These are phyloP conservation scores for Lodderomyces oxycetoniae DNA, from an alignment of 1,139 yeast species.

Conservation along the genomic window DNA sequence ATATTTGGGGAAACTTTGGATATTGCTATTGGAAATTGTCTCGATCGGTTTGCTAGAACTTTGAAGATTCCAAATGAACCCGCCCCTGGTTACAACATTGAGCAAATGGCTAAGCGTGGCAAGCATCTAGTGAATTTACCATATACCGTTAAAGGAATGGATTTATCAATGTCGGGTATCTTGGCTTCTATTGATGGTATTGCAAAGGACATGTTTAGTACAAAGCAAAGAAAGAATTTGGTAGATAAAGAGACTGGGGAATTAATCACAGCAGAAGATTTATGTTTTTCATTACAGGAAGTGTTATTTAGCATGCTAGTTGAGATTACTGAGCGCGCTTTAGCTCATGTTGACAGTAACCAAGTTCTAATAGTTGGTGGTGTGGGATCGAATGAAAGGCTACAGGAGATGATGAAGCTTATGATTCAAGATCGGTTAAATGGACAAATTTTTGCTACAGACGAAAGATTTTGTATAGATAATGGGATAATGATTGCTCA, in stretches of 20 bases:
- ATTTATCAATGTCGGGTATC: slow-evolving; percentile 92
- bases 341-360: slow-evolving; percentile 91
- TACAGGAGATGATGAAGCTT: slow-evolving; percentile 92
- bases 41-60: slow-evolving; percentile 93
- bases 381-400: slow-evolving; percentile 87
- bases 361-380: slow-evolving; percentile 97
- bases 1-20: slow-evolving; percentile 97
- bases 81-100: slow-evolving; percentile 96
- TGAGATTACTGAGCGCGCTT: slow-evolving; percentile 95
- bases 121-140: slow-evolving; percentile 72
- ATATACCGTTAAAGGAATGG: slow-evolving; percentile 98
- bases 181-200: slow-evolving; percentile 76
- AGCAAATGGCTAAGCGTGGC: slow-evolving; percentile 81
- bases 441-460: slow-evolving; percentile 89
- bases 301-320: slow-evolving; percentile 93
- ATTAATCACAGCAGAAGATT: slow-evolving; percentile 71
- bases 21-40: slow-evolving; percentile 94
- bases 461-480: slow-evolving; percentile 93
- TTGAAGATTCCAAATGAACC: slow-evolving; percentile 87
- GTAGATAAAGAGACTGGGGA: slow-evolving; percentile 49
- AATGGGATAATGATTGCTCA: slow-evolving; percentile 99
- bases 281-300: slow-evolving; percentile 91
- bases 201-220: slow-evolving; percentile 60
- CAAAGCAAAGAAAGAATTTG: slow-evolving; percentile 48
- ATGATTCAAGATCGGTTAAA: slow-evolving; percentile 84